Base-by-base conservation (phyloP, 352 stramenopile genomes). In the Plasmopara muralis region DNA sequence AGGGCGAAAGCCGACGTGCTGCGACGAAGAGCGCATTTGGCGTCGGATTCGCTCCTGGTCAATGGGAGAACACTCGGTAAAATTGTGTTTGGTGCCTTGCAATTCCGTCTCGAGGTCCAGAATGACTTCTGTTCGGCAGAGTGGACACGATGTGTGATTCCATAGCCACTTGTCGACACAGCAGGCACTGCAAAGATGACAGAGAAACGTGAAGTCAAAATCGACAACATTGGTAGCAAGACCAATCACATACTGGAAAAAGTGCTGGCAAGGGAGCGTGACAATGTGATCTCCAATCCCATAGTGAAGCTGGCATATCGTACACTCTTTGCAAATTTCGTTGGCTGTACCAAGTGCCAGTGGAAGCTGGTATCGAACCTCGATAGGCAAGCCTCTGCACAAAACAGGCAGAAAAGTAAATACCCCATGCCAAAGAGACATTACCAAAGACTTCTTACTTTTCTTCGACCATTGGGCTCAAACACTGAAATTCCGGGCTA, bases 101-200 rank as follows among this genome's bases (percentile, higher is more conserved):
- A 57, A 40, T 34, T 83, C 68, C 0, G 54, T 59, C 29, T 82
- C 69, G 8, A 66, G 45, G 40, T 86, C 72, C 2, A 87, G 56
- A 37, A 68, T 72, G 20, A 93, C 83, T 64, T 93, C 79, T 8
- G 70, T 88, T 37, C 83, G 78, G 54, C 83, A 93, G 4, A 93
- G 53, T 13, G 83, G 83, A 25, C 83, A 93, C n/a, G 83, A 91
- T 6, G 75, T 87, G 62, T 93, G 83, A 52, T 87, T 89, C 70
- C 77, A 91, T 14, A 93, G 44, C 83, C 83, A 93, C 49, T 88
- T 86, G 57, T 93, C 83, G 15, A 86, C 78, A 60, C 83, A 93
- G 38, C 76, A 83, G 9, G 80, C 80, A 58, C 83, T 93, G 50
- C 5, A 43, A n/a, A 39, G 4, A 28, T 47, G 47, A 55, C 3